phyloP scores from a whole-genome alignment of 768 basidiomycete species.

The Naematelia aurantialba region DNA sequence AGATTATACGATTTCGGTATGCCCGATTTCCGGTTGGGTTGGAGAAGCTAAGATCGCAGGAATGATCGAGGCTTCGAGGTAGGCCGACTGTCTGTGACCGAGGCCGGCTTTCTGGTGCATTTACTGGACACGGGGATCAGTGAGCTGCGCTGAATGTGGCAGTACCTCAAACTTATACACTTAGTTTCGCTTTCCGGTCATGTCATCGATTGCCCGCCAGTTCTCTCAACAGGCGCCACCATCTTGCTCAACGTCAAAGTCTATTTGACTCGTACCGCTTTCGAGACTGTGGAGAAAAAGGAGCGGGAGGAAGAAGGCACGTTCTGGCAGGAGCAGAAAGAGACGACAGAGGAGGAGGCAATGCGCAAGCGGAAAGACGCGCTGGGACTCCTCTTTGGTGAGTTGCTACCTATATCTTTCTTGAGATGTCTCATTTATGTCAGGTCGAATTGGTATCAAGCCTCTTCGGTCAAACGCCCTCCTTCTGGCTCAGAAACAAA shows the following conservation, averaged over 20 bases:
- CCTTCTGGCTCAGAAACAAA: conserved; percentile 46
- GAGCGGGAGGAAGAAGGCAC: conserved; percentile 30
- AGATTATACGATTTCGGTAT: conserved; percentile 43
- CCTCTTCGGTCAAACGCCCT: conserved; percentile 54
- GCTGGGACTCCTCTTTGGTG: conserved; percentile 68
- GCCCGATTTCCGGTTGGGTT: conserved; percentile 11
- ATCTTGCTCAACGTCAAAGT: conserved; percentile 73
- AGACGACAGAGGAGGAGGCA: conserved; percentile 72
- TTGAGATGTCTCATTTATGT: neutral
- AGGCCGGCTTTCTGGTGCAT: conserved; percentile 43
- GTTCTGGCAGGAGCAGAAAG: conserved; percentile 70
- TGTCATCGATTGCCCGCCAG: conserved; percentile 72
- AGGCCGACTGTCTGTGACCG: conserved; percentile 39
- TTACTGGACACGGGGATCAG: conserved; percentile 43
- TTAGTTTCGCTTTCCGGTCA: conserved; percentile 65
- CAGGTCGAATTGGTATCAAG: conserved; percentile 59
- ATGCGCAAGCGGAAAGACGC: conserved; percentile 76
- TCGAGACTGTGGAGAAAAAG: conserved; percentile 52
- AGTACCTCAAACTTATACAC: conserved; percentile 16
- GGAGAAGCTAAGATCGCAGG: conserved; percentile 6
- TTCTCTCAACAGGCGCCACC: conserved; percentile 68
- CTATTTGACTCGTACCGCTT: conserved; percentile 67
- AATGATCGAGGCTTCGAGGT: conserved; percentile 44
- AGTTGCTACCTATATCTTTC: conserved; percentile 24
- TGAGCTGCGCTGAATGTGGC: conserved; percentile 15